Conservation (phyloP, 345 rosid species). For the Gossypium australe region DNA sequence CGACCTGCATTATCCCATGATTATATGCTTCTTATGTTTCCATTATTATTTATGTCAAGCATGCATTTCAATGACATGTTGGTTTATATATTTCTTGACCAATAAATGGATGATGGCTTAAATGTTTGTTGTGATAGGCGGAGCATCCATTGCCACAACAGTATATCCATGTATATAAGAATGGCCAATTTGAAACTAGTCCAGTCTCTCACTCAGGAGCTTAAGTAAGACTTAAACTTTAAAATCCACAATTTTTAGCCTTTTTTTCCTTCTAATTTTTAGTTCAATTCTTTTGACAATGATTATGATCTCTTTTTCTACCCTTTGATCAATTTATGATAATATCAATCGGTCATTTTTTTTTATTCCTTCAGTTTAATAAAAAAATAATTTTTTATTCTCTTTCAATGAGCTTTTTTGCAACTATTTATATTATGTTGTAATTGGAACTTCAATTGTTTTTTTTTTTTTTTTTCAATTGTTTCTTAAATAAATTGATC, state of each 20-base stretch:
- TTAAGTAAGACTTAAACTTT: conserved; percentile 21
- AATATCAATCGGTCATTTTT: conserved; percentile 2
- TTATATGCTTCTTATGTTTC: too few relatives aligned
- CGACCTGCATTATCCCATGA: too few relatives aligned
- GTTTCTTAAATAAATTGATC: neutral
- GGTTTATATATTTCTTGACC: conserved; percentile 3
- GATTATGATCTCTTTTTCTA: conserved; percentile 13
- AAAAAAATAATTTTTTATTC: neutral
- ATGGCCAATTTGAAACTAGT: conserved; percentile 71
- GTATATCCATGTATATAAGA: conserved; percentile 51
- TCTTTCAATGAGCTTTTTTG: conserved; percentile 12
- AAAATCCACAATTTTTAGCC: conserved; percentile 14
- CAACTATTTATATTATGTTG: conserved; percentile 19
- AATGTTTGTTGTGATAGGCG: conserved; percentile 39
- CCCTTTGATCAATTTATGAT: conserved; percentile 13
- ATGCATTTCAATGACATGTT: neutral
- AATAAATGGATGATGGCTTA: conserved; percentile 8
- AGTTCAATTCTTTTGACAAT: conserved; percentile 19
- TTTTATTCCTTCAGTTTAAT: conserved; percentile 11
- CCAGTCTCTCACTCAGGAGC: conserved; percentile 98
- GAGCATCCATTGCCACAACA: conserved; percentile 95
- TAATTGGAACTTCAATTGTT: conserved; percentile 4
- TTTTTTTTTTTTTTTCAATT: neutral
- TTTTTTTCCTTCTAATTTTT: neutral
- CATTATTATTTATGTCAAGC: too few relatives aligned